phyloP scores from a whole-genome alignment of 768 basidiomycete genomes.

The Cystofilobasidium macerans region DNA sequence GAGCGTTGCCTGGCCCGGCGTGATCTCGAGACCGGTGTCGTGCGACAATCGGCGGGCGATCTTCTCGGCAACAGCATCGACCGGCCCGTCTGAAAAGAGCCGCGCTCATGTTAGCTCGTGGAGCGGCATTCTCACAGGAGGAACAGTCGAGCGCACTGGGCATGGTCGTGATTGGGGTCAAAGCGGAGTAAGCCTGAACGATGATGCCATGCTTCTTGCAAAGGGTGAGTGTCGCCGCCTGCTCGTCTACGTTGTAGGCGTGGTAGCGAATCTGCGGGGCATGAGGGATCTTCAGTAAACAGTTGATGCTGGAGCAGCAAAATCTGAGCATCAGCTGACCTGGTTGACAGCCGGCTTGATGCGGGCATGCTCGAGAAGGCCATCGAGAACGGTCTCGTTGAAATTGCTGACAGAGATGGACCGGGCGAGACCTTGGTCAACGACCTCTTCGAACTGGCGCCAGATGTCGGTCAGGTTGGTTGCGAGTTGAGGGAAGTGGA shows the following conservation, averaged over 20 bases:
- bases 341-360: constrained; percentile 26
- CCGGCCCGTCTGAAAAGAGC: constrained; percentile 12
- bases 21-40: not conserved
- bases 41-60: constrained; percentile 13
- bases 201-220: constrained; percentile 18
- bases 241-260: constrained; percentile 21
- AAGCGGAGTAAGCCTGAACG: constrained; percentile 16
- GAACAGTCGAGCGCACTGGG: constrained; percentile 2
- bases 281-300: no score
- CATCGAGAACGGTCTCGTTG: not conserved
- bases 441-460: constrained; percentile 16
- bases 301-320: no score
- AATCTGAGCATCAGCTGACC: no score
- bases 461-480: constrained; percentile 6
- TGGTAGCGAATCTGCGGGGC: no score
- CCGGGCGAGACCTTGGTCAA: constrained; percentile 13
- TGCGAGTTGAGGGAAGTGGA: constrained; percentile 42
- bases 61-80: constrained; percentile 9
- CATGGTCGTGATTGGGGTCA: constrained; percentile 22
- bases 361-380: constrained; percentile 15
- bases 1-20: constrained; percentile 22
- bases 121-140: not conserved
- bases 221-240: not conserved
- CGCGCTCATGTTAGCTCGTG: not conserved
- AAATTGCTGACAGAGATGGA: constrained; percentile 20